These are phyloP conservation scores for Hanseniaspora mollemarum DNA, from an alignment of 805 yeast species.

Conservation along the genomic window DNA sequence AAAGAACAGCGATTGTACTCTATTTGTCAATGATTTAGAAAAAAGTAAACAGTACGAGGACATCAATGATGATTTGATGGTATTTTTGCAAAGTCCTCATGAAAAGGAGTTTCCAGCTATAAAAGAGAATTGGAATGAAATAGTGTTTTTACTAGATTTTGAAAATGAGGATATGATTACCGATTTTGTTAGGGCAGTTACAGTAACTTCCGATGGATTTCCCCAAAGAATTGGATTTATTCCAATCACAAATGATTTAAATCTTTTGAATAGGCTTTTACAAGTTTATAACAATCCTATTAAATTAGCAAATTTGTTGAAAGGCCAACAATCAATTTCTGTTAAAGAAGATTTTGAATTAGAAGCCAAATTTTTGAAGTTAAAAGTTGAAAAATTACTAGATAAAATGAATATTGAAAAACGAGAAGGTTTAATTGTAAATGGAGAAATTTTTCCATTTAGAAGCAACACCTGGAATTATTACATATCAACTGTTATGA, in stretches of 20 bases:
- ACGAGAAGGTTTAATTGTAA: constrained; percentile 47
- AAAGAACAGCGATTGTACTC: constrained; percentile 38
- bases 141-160: constrained; percentile 58
- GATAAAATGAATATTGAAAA: constrained; percentile 14
- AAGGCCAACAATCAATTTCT: constrained; percentile 18
- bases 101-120: constrained; percentile 52
- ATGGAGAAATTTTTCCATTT: constrained; percentile 57
- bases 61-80: constrained; percentile 36
- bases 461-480: constrained; percentile 43
- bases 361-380: constrained; percentile 16
- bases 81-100: constrained; percentile 33
- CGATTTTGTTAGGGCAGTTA: constrained; percentile 40
- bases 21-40: constrained; percentile 63
- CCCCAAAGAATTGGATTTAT: constrained; percentile 76
- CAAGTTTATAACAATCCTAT: constrained; percentile 18
- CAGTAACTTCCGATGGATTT: constrained; percentile 41
- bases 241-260: constrained; percentile 38
- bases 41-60: constrained; percentile 43
- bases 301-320: constrained; percentile 19
- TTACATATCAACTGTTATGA: constrained; percentile 41
- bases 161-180: constrained; percentile 39
- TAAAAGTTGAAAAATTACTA: not conserved
- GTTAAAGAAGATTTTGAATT: constrained; percentile 21
- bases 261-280: constrained; percentile 20
- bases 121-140: constrained; percentile 62